Evolutionary conservation across 2,329 filamentous ascomycete species (phyloP).

Genomic region (Didymella sp.): DNA sequence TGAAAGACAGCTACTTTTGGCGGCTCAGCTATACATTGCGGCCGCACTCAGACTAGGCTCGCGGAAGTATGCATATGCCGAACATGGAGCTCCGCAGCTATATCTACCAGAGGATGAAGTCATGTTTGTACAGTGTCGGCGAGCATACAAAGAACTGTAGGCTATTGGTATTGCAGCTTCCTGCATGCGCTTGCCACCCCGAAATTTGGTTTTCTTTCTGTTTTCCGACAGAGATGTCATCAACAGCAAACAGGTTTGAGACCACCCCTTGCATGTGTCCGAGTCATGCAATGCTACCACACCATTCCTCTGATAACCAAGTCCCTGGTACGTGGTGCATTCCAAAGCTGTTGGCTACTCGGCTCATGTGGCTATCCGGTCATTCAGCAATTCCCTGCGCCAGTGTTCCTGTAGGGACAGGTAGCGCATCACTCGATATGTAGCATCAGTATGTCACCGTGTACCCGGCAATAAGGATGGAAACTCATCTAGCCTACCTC

Average conservation of each 20-base stretch:
- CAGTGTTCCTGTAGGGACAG: not conserved
- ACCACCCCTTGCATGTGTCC: not conserved
- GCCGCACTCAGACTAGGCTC: no score
- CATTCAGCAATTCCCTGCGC: not conserved
- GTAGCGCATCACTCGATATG: not conserved
- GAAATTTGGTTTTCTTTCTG: no score
- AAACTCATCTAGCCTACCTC: not conserved
- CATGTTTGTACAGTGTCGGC: no score
- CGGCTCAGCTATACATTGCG: no score
- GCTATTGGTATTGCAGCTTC: not conserved
- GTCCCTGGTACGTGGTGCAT: slow-evolving; percentile 1
- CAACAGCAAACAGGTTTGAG: not conserved
- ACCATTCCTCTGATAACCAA: not conserved
- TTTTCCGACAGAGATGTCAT: not conserved
- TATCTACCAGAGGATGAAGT: no score
- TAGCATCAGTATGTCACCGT: not conserved
- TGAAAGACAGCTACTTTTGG: no score
- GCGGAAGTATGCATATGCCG: no score
- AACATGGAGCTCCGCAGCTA: no score
- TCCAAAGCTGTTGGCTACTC: not conserved
- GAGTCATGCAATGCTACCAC: not conserved
- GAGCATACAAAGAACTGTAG: no score
- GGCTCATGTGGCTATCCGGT: not conserved
- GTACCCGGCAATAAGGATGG: not conserved
- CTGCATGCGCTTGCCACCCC: not conserved